Conservation (phyloP, 2,329 filamentous ascomycete genomes). For the Talaromyces sp. region DNA sequence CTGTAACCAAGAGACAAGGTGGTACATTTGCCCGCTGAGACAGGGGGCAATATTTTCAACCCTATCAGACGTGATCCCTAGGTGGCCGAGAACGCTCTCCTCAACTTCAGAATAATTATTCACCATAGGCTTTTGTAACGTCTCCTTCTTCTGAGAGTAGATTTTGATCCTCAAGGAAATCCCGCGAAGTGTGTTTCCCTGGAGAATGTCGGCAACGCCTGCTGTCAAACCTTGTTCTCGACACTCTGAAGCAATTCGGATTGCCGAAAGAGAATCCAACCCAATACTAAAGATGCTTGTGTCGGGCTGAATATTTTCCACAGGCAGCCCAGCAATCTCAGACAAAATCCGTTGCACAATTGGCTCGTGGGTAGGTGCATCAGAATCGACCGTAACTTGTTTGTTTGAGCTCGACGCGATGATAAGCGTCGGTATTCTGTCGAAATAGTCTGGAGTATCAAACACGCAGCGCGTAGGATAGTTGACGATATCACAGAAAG, state of each 20-base stretch:
- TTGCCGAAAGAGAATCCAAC: constrained; percentile 27
- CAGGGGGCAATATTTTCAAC: constrained; percentile 26
- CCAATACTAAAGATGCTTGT: constrained; percentile 28
- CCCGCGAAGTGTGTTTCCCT: constrained; percentile 25
- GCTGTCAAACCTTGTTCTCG: constrained; percentile 21
- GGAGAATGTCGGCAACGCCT: constrained; percentile 27
- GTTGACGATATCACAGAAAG: constrained; percentile 24
- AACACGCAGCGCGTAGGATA: constrained; percentile 21
- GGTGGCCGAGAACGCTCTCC: constrained; percentile 11
- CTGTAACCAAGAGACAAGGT: constrained; percentile 29
- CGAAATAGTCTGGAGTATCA: constrained; percentile 14
- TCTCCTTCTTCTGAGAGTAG: constrained; percentile 3
- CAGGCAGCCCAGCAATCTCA: constrained; percentile 17
- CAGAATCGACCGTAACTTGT: not conserved
- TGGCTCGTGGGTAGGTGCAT: constrained; percentile 11
- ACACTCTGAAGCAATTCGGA: constrained; percentile 23
- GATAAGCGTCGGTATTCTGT: not conserved
- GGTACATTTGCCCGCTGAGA: constrained; percentile 28
- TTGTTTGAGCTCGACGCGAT: not conserved
- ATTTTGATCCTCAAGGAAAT: constrained; percentile 20
- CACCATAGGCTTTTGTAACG: constrained; percentile 11
- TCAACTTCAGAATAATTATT: constrained; percentile 12
- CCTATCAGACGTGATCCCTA: constrained; percentile 14
- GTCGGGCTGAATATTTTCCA: constrained; percentile 17
- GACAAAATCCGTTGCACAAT: constrained; percentile 19